phyloP scores from a whole-genome alignment of 768 basidiomycete genomes.

The Leccinum subtestaceum region DNA sequence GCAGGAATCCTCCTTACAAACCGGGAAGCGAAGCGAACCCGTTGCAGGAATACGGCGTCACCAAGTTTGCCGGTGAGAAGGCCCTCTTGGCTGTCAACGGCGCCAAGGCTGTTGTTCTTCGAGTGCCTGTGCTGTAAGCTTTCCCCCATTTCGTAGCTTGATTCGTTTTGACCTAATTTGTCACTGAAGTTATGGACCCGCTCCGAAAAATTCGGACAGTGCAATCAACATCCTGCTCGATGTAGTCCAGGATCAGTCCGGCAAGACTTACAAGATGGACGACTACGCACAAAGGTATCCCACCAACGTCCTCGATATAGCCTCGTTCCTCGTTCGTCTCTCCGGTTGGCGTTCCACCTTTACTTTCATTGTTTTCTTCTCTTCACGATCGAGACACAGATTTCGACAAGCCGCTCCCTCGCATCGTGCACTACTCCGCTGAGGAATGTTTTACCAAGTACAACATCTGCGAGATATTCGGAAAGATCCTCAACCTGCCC shows the following conservation, averaged over 20 bases:
- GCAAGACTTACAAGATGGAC: slow-evolving; percentile 93
- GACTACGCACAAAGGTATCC: slow-evolving; percentile 91
- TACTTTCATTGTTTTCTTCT: not conserved
- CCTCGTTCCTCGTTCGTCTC: slow-evolving; percentile 76
- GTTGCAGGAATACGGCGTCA: slow-evolving; percentile 81
- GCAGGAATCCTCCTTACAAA: slow-evolving; percentile 86
- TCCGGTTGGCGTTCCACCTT: slow-evolving; percentile 45
- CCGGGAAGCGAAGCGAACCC: slow-evolving; percentile 75
- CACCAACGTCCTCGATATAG: slow-evolving; percentile 87
- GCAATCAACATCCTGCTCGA: slow-evolving; percentile 90
- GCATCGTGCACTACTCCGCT: slow-evolving; percentile 83
- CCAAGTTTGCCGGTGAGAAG: slow-evolving; percentile 85
- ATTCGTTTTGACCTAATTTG: slow-evolving; percentile 1
- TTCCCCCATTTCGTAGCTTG: not conserved
- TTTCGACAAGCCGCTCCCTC: slow-evolving; percentile 30
- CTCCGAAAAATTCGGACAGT: slow-evolving; percentile 79
- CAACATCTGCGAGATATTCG: slow-evolving; percentile 82
- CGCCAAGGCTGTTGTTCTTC: slow-evolving; percentile 64
- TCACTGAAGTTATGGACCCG: slow-evolving; percentile 76
- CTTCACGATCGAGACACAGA: slow-evolving; percentile 25
- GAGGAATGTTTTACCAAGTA: slow-evolving; percentile 88
- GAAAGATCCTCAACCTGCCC: slow-evolving; percentile 63
- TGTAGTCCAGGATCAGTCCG: slow-evolving; percentile 81
- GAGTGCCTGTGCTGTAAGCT: slow-evolving; percentile 85
- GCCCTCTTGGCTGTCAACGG: slow-evolving; percentile 62